These are phyloP conservation scores for Globisporangium middletonii DNA, from an alignment of 352 stramenopile genomes.

Conservation along the genomic window DNA sequence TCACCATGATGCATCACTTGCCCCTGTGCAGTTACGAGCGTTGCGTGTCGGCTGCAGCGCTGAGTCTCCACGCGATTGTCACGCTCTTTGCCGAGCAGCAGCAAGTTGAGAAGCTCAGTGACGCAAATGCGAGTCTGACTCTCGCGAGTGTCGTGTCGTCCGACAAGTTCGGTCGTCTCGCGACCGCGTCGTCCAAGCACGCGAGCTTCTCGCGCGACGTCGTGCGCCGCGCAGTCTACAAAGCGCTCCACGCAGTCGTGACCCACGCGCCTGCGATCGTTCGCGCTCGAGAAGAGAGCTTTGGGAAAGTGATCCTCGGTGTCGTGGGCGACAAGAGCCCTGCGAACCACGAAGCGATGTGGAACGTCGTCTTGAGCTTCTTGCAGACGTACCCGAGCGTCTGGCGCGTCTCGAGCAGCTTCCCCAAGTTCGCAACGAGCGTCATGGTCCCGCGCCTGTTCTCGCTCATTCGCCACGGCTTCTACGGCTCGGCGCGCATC, in stretches of 20 bases:
- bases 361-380: slow-evolving; percentile 71
- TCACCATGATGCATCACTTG: not conserved
- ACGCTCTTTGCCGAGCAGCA: slow-evolving; percentile 36
- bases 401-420: slow-evolving; percentile 32
- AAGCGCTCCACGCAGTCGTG: slow-evolving; percentile 47
- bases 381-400: slow-evolving; percentile 44
- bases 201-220: slow-evolving; percentile 63
- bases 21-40: slow-evolving; percentile 30
- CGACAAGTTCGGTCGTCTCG: slow-evolving; percentile 53
- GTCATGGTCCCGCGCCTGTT: slow-evolving; percentile 63
- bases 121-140: slow-evolving; percentile 25
- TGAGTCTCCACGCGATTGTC: slow-evolving; percentile 55
- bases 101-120: slow-evolving; percentile 32
- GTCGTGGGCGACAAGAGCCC: slow-evolving; percentile 63
- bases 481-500: slow-evolving; percentile 58
- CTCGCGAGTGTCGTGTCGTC: slow-evolving; percentile 49
- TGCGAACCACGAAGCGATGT: slow-evolving; percentile 64
- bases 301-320: slow-evolving; percentile 66
- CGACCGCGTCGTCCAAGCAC: slow-evolving; percentile 63
- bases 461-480: slow-evolving; percentile 68
- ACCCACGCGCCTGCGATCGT: slow-evolving; percentile 35
- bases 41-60: slow-evolving; percentile 52
- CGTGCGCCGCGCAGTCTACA: slow-evolving; percentile 64
- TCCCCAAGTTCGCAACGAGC: slow-evolving; percentile 57
- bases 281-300: slow-evolving; percentile 38